A percentile compares a stretch with the other conserved stretches of the same genome.
These are phyloP conservation scores for Kwoniella shandongensis DNA, from an alignment of 768 basidiomycete genomes.

Conservation along the genomic window DNA sequence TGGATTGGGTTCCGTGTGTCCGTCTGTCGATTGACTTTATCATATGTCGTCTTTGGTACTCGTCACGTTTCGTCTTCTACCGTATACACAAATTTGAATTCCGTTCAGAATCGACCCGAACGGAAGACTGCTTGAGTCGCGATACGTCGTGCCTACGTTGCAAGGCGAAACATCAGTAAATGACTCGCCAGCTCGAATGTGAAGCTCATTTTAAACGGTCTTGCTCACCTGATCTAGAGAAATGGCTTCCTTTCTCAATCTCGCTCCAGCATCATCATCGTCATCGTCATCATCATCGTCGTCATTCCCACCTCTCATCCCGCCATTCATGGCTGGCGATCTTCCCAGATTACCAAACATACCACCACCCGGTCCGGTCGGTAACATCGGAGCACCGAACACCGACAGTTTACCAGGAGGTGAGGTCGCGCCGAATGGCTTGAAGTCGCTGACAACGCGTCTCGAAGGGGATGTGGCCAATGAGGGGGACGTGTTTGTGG, in stretches of 20 bases:
- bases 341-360: constrained; percentile 42
- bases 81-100: neutral
- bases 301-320: constrained; percentile 56
- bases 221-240: constrained; percentile 81
- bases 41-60: neutral
- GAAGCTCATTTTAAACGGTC: neutral
- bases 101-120: constrained; percentile 30
- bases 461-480: constrained; percentile 67
- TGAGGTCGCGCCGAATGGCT: constrained; percentile 57
- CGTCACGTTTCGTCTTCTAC: neutral
- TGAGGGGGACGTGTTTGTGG: constrained; percentile 54
- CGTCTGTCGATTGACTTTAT: no score
- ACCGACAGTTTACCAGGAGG: constrained; percentile 66
- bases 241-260: constrained; percentile 67
- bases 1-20: no score
- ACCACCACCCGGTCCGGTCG: constrained; percentile 44
- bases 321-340: constrained; percentile 56
- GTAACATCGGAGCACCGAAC: constrained; percentile 65
- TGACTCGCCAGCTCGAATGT: neutral
- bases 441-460: constrained; percentile 74
- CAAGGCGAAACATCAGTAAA: neutral
- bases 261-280: constrained; percentile 57
- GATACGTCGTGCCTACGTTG: constrained; percentile 52
- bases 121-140: constrained; percentile 48
- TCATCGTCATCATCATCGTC: constrained; percentile 76